Evolutionary conservation across 2,329 filamentous ascomycete genomes (phyloP).

Genomic region (Cytospora schulzeri): DNA sequence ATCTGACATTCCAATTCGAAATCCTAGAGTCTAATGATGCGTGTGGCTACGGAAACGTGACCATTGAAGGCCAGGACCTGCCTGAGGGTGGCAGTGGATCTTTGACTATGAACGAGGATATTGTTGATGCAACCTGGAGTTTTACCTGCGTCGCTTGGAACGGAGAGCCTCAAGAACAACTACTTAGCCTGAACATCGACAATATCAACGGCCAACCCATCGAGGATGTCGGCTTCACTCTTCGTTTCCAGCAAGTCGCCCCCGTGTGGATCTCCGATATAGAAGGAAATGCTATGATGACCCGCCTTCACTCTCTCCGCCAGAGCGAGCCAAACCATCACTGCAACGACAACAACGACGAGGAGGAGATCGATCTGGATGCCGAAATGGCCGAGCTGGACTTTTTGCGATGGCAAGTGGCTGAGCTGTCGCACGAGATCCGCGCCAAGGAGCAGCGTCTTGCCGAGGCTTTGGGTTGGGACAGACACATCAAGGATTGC

Average conservation of each 20-base stretch:
- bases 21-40: constrained; percentile 47
- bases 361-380: constrained; percentile 39
- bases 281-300: constrained; percentile 43
- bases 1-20: constrained; percentile 44
- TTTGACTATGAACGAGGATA: constrained; percentile 42
- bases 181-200: constrained; percentile 47
- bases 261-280: constrained; percentile 47
- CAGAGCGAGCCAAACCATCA: constrained; percentile 30
- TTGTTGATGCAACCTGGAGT: constrained; percentile 49
- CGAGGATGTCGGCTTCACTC: constrained; percentile 43
- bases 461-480: constrained; percentile 38
- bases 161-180: constrained; percentile 44
- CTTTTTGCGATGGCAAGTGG: constrained; percentile 44
- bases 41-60: constrained; percentile 51
- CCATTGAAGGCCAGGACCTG: constrained; percentile 48
- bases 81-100: constrained; percentile 46
- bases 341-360: constrained; percentile 27
- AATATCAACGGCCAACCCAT: constrained; percentile 45
- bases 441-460: constrained; percentile 45
- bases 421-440: constrained; percentile 47
- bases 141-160: constrained; percentile 49
- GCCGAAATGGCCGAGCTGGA: constrained; percentile 49
- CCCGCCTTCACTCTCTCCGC: constrained; percentile 31
- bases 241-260: constrained; percentile 49
- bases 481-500: constrained; percentile 38